Percentiles rank a stretch among this genome's conserved stretches.
Conservation (phyloP, 768 basidiomycete genomes). For the Zangia roseola region DNA sequence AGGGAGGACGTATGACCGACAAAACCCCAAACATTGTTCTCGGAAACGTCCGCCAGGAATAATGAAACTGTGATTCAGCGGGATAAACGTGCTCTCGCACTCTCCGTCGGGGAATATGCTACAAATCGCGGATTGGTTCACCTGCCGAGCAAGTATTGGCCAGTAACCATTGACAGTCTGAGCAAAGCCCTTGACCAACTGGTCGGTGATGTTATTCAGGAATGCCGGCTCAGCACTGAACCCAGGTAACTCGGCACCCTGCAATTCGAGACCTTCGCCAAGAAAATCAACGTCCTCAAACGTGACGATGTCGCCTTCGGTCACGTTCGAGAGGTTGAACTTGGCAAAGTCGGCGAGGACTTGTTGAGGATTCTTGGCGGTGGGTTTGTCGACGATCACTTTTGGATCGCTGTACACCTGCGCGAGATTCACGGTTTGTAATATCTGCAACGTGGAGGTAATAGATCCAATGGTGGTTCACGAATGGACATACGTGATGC, state of each 20-base stretch:
- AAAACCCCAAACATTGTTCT: conserved; percentile 65
- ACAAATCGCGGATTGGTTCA: conserved; percentile 72
- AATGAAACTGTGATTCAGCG: conserved; percentile 88
- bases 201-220: conserved; percentile 66
- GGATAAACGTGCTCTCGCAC: conserved; percentile 86
- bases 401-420: conserved; percentile 76
- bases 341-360: conserved; percentile 58
- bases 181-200: conserved; percentile 68
- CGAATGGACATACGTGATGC: too few relatives aligned
- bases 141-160: conserved; percentile 73
- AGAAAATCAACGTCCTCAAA: conserved; percentile 76
- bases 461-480: neutral
- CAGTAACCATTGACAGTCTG: conserved; percentile 85
- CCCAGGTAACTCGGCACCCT: conserved; percentile 55
- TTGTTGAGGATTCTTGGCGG: conserved; percentile 24
- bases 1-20: neutral
- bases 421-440: conserved; percentile 86
- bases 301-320: conserved; percentile 60
- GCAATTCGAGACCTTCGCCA: conserved; percentile 85
- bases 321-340: conserved; percentile 40
- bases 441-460: conserved; percentile 51
- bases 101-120: conserved; percentile 39
- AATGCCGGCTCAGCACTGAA: conserved; percentile 67
- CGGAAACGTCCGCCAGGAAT: conserved; percentile 86
- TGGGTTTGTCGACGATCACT: conserved; percentile 90